These are phyloP conservation scores for Coccomyxa subellipsoidea DNA, from an alignment of 163 green algal genomes.

Conservation along the genomic window DNA sequence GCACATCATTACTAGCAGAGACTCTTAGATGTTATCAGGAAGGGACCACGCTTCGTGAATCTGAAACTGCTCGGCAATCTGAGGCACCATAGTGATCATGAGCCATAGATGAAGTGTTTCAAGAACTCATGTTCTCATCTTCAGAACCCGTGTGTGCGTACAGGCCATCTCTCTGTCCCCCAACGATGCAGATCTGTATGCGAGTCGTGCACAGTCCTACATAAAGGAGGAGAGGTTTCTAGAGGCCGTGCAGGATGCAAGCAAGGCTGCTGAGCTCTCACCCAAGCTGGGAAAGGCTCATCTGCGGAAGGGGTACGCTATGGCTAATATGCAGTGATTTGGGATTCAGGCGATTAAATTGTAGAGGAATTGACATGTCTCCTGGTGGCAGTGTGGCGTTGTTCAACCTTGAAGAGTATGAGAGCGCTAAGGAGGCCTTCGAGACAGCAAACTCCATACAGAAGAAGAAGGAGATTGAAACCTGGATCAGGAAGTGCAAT, in stretches of 20 bases:
- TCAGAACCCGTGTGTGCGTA: neutral
- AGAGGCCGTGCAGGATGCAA: slow-evolving; percentile 69
- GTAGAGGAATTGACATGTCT: neutral
- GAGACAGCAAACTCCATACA: slow-evolving; percentile 48
- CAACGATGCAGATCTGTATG: slow-evolving; percentile 37
- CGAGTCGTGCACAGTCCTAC: slow-evolving; percentile 52
- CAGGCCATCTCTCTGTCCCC: slow-evolving; percentile 45
- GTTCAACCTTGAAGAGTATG: slow-evolving; percentile 83
- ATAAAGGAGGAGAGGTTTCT: slow-evolving; percentile 65
- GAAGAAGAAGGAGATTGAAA: slow-evolving; percentile 47
- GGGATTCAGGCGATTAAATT: too few relatives aligned
- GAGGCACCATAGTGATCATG: neutral
- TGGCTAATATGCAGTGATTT: neutral
- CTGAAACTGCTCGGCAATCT: neutral
- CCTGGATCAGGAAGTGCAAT: slow-evolving; percentile 75
- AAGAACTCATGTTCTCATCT: neutral
- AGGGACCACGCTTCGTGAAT: too few relatives aligned
- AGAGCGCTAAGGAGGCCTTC: slow-evolving; percentile 69
- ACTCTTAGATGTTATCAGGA: neutral
- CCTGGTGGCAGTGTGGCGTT: slow-evolving; percentile 50
- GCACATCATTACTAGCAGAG: too few relatives aligned
- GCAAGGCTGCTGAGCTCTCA: slow-evolving; percentile 65
- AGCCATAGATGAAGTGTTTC: neutral
- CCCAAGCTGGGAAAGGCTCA: slow-evolving; percentile 52
- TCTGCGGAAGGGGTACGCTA: slow-evolving; percentile 60